Conservation (phyloP, 345 rosid species). For the Eucalyptus melliodora region DNA sequence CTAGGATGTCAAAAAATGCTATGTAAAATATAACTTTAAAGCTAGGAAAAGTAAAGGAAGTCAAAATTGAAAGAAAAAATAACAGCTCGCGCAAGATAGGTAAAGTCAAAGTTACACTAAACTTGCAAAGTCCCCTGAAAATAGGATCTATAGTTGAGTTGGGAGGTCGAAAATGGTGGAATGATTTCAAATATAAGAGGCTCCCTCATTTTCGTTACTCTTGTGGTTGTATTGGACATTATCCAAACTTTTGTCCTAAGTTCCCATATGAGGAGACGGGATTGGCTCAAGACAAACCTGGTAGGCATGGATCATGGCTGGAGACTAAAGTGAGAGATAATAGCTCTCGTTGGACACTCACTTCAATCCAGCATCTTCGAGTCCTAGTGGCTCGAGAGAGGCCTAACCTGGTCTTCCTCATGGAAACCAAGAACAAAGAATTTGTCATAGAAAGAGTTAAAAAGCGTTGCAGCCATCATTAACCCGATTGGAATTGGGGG, state of each 20-base stretch:
- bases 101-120: background rate
- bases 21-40: no score
- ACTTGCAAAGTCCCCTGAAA: background rate
- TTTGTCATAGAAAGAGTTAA: no score
- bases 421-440: background rate
- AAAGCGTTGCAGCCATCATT: no score
- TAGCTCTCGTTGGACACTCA: background rate
- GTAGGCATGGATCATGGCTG: background rate
- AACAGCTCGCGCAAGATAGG: background rate
- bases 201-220: background rate
- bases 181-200: background rate
- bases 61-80: no score
- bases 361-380: fast-evolving
- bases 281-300: background rate
- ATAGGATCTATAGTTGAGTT: background rate
- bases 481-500: background rate
- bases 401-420: background rate
- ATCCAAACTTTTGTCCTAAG: background rate
- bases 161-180: background rate
- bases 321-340: background rate
- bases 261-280: background rate
- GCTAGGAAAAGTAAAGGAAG: background rate
- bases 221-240: background rate
- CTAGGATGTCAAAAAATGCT: background rate
- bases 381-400: background rate